Conservation (phyloP, 306 rosid genomes). For the Malus sieversii region DNA sequence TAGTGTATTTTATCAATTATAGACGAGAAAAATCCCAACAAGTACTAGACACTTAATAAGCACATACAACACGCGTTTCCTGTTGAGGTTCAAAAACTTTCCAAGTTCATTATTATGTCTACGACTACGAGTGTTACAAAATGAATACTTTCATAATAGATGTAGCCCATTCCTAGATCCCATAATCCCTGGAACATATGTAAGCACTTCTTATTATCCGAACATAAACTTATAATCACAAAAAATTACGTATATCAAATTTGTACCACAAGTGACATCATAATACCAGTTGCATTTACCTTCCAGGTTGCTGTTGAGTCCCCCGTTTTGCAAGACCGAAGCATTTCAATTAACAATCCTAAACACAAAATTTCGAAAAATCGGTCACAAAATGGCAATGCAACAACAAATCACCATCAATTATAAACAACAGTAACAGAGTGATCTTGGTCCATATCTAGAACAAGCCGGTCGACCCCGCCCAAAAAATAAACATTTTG, state of each 20-base stretch:
- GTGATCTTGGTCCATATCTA: not conserved
- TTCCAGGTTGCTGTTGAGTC: constrained; percentile 93
- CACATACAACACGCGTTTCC: too few relatives aligned
- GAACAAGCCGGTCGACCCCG: not conserved
- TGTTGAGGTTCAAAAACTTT: not conserved
- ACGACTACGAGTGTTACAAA: too few relatives aligned
- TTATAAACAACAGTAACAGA: not conserved
- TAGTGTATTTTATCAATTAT: too few relatives aligned
- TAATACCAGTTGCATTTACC: constrained; percentile 37
- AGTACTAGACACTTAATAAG: too few relatives aligned
- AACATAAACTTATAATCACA: not conserved
- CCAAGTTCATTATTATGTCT: not conserved
- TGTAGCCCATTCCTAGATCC: too few relatives aligned
- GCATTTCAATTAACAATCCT: constrained; percentile 92
- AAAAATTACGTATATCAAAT: not conserved
- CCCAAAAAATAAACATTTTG: not conserved
- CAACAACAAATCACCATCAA: not conserved
- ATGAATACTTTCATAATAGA: too few relatives aligned
- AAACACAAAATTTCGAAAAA: not conserved
- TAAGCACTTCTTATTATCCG: not conserved
- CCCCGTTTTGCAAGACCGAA: constrained; percentile 69
- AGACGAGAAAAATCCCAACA: too few relatives aligned
- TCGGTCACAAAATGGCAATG: not conserved
- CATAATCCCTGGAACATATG: not conserved
- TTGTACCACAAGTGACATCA: not conserved